Percentiles rank a stretch among this genome's conserved stretches.
Evolutionary conservation across 176 grass and related monocot genomes (phyloP).

Genomic region (Guadua angustifolia): DNA sequence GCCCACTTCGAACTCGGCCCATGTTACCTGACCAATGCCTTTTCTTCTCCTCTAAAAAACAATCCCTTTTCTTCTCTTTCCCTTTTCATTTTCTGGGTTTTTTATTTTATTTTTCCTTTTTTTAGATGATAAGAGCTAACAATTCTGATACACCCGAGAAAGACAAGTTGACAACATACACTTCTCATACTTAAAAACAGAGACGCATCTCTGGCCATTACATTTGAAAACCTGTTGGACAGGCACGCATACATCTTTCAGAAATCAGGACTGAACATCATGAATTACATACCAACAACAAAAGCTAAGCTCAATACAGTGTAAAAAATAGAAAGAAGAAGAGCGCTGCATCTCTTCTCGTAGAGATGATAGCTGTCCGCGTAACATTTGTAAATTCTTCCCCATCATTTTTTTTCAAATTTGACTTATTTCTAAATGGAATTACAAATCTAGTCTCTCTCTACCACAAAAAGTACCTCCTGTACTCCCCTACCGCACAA

Average conservation of each 20-base stretch:
- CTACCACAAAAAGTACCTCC: too few relatives aligned
- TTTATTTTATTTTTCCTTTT: not conserved
- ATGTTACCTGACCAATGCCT: not conserved
- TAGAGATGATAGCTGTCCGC: constrained; percentile 41
- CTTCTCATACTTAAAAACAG: not conserved
- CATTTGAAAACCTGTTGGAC: not conserved
- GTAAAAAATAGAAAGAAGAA: not conserved
- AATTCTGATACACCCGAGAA: not conserved
- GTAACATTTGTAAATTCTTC: too few relatives aligned
- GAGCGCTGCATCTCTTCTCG: constrained; percentile 27
- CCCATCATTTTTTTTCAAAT: too few relatives aligned
- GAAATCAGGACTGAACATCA: not conserved
- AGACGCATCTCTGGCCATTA: not conserved
- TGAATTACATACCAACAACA: not conserved
- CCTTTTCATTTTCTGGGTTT: not conserved
- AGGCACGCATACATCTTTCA: not conserved
- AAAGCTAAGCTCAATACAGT: not conserved
- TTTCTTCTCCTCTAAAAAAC: too few relatives aligned
- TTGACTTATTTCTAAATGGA: too few relatives aligned
- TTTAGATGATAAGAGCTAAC: not conserved
- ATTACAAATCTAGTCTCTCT: too few relatives aligned
- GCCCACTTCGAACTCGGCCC: not conserved
- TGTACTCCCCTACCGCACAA: too few relatives aligned
- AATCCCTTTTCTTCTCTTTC: not conserved
- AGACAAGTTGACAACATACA: not conserved